Percentiles rank a stretch among this genome's conserved stretches.
phyloP scores from a whole-genome alignment of 164 flowering plant species.

The Sedum album region DNA sequence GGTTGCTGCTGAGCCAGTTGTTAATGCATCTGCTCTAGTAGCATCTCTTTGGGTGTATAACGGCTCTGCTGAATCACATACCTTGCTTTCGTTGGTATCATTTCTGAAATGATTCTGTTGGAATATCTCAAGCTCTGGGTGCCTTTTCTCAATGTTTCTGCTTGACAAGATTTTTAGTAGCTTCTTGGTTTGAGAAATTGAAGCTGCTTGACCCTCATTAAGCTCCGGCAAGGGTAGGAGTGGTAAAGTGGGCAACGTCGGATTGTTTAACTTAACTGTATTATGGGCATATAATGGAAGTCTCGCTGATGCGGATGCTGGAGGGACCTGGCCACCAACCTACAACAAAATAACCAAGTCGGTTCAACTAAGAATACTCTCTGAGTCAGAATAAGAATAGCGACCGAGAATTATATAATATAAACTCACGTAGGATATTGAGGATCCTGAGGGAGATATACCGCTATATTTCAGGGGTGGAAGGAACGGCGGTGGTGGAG shows the following conservation, averaged over 20 bases:
- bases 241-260: not conserved
- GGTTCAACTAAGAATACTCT: not conserved
- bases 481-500: slow-evolving; percentile 27
- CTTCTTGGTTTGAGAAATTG: not conserved
- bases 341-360: not conserved
- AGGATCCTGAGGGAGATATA: slow-evolving; percentile 21
- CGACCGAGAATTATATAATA: not conserved
- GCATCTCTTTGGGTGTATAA: not conserved
- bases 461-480: slow-evolving; percentile 19
- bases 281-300: not conserved
- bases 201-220: not conserved
- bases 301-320: not conserved
- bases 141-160: not conserved
- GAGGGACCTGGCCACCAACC: not conserved
- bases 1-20: not conserved
- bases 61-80: not conserved
- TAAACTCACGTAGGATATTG: slow-evolving; percentile 45
- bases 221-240: not conserved
- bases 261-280: not conserved
- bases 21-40: not conserved
- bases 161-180: not conserved
- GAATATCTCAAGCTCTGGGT: not conserved
- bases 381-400: not conserved
- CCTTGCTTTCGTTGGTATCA: not conserved
- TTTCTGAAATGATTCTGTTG: not conserved